Base-by-base conservation (phyloP, 2,329 filamentous ascomycete genomes). In the Botrytis sinoallii region DNA sequence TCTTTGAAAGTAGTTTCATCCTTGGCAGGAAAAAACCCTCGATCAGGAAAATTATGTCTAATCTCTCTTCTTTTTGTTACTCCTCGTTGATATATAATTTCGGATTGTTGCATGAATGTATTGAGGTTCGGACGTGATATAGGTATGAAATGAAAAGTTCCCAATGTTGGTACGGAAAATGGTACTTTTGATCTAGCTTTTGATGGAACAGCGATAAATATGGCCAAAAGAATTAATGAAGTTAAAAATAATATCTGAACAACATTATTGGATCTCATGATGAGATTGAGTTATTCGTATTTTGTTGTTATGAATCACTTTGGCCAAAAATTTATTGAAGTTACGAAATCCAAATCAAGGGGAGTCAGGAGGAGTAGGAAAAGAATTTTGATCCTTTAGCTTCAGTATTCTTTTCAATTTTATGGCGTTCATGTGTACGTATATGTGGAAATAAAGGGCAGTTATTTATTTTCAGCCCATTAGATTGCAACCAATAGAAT, bases 21-120 rank as follows among this genome's bases (percentile, higher is more conserved):
- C 69, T 78, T 77, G 0, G 77, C 77, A 10, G 78, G 78, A 72
- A 79, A 79, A n/a, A 71, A 71, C 1, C 70, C 70, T 52, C 60
- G 60, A 66, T 71, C 38, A 12, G 63, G 46, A 48, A 69, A 72
- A 1, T 29, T 9, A 16, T n/a, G n/a, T 22, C 71, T 48, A 32
- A 72, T 59, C 18, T 67, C 64, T 44, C 71, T 46, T n/a, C 71
- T n/a, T 57, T 69, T 42, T 20, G 38, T 35, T 4, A 72, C 52
- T 10, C 40, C 40, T 3, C 71, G 71, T 22, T 69, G 71, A 25
- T 59, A 69, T 32, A 72, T 68, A 6, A 29, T 14, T 40, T 72
- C 71, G 4, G 48, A 60, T 46, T 72, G 40, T 42, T 61, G 63
- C 64, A 72, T 72, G 12, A 71, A 71, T 2, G 35, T n/a, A 32